These are phyloP conservation scores for Leptodontidium sp. DNA, from an alignment of 2,329 filamentous ascomycete genomes.

Conservation along the genomic window DNA sequence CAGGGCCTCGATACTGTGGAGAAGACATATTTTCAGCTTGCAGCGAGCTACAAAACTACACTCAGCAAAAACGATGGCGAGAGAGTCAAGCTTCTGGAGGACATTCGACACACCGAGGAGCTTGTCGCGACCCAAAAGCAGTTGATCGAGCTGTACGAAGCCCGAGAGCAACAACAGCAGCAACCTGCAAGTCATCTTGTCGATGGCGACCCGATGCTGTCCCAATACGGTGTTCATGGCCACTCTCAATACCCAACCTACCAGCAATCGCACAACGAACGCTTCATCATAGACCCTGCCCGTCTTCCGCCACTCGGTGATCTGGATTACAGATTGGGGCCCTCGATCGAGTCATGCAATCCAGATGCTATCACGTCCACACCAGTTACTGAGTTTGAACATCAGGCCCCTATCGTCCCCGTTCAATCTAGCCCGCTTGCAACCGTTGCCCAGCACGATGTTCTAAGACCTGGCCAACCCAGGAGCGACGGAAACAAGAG, in stretches of 20 bases:
- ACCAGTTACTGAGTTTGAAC: constrained; percentile 10
- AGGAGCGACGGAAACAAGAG: constrained; percentile 21
- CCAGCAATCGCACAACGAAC: constrained; percentile 15
- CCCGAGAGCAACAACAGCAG: constrained; percentile 18
- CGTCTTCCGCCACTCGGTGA: constrained; percentile 18
- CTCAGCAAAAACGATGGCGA: constrained; percentile 16
- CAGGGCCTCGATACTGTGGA: constrained; percentile 23
- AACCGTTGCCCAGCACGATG: too few relatives aligned
- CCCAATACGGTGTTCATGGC: constrained; percentile 23
- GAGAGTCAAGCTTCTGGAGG: constrained; percentile 24
- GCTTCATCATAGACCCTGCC: constrained; percentile 24
- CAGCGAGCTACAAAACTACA: constrained; percentile 22
- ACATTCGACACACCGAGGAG: constrained; percentile 25
- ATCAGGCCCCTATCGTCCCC: neutral
- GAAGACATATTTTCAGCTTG: constrained; percentile 19
- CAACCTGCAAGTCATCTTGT: constrained; percentile 22
- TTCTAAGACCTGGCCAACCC: neutral
- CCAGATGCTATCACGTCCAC: constrained; percentile 4
- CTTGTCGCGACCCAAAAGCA: constrained; percentile 26
- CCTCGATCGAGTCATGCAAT: constrained; percentile 20
- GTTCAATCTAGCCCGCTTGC: neutral
- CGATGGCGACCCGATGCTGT: constrained; percentile 17
- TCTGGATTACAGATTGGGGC: constrained; percentile 26
- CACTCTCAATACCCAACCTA: constrained; percentile 22
- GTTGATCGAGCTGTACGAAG: constrained; percentile 28